phyloP scores from a whole-genome alignment of 495 filamentous ascomycete genomes.

The Aspergillus incahuasiensis region DNA sequence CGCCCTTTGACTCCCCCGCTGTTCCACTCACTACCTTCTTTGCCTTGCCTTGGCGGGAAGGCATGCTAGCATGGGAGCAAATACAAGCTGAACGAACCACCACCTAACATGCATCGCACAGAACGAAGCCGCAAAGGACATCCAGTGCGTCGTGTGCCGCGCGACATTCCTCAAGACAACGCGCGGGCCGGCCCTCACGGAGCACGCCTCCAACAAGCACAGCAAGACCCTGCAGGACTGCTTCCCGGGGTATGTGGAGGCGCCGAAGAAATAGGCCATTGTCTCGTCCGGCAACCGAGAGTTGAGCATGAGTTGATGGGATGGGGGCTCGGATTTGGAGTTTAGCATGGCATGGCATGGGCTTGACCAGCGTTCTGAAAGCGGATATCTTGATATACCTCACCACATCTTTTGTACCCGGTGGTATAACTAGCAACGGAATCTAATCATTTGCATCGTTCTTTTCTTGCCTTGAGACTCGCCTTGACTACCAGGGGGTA shows the following conservation, averaged over 20 bases:
- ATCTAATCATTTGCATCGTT: not conserved
- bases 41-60: too few relatives aligned
- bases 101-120: not conserved
- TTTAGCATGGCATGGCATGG: not conserved
- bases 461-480: not conserved
- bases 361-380: not conserved
- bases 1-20: not conserved
- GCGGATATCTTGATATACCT: too few relatives aligned
- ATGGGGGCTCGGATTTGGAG: not conserved
- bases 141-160: constrained; percentile 14
- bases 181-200: constrained; percentile 12
- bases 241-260: constrained; percentile 13
- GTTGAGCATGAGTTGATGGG: not conserved
- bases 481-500: too few relatives aligned
- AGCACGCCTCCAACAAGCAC: constrained; percentile 17
- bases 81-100: too few relatives aligned
- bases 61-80: too few relatives aligned
- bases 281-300: not conserved
- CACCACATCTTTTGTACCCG: too few relatives aligned
- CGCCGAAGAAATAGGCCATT: constrained; percentile 1
- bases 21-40: not conserved
- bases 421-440: too few relatives aligned
- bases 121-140: constrained; percentile 18
- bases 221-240: constrained; percentile 18
- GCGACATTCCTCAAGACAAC: constrained; percentile 18